Base-by-base conservation (phyloP, 306 rosid genomes). In the Castanea sativa region DNA sequence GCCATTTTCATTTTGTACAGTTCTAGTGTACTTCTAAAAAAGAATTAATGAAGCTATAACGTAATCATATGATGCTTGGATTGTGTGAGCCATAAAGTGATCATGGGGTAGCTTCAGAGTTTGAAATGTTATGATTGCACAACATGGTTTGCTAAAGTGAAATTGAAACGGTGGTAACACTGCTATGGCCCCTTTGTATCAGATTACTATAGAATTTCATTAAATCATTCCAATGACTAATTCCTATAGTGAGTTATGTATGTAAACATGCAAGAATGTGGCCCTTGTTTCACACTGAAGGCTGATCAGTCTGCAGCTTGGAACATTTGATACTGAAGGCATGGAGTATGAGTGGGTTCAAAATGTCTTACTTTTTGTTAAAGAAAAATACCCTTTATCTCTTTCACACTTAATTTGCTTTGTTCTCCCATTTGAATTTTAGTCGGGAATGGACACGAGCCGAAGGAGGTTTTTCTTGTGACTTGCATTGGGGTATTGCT, bases 391-490 rank as follows among this genome's bases (percentile, higher is more conserved):
- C 32, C 32, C 23, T 10, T 59, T 1, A 20, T 70, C 0, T 18
- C 59, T 38, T 33, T 56, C 13, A 73, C 84, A 27, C 30, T 67
- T 33, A 60, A 52, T 70, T 76, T 72, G 5, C 69, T 74, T 64
- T 30, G 41, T 83, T n/a, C 55, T n/a, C 41, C 25, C 32, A 65
- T 82, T 78, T 87, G 76, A 73, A 55, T 70, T 53, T 70, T 69
- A 95, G 99, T 86, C 94, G 73, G 98, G 88, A 85, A 95, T 95
- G 96, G 99, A 95, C 85, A 95, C 97, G 2, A 93, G 99, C 85
- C 84, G 98, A 23, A 90, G 99, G 86, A 93, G 99, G 82, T 93
- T 95, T 82, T 95, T 95, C 89, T 86, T 95, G 67, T 23, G 83
- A 88, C 53, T 79, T 80, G 73, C 73, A 19, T 57, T 60, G 84